Base-by-base conservation (phyloP, 2,329 filamentous ascomycete genomes). In the Seiridium cupressi region DNA sequence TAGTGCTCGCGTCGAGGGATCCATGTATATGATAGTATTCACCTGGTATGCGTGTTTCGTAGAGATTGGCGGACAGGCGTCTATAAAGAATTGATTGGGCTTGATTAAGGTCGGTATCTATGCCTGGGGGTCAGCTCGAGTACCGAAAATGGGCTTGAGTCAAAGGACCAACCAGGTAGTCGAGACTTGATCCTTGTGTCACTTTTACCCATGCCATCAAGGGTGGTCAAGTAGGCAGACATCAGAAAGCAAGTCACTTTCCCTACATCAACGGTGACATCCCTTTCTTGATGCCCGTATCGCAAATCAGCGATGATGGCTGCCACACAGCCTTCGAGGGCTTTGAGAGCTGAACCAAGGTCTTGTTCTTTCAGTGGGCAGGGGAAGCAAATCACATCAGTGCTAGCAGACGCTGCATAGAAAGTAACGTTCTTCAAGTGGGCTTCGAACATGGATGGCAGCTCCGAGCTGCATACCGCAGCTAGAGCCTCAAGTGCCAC, bases 21-120 rank as follows among this genome's bases (percentile, higher is more conserved):
- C 89, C 89, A 69, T 92, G 89, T 34, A 92, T 89, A 68, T 92
- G 89, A 69, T 90, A 92, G 68, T 85, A 92, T 68, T 88, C 81
- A n/a, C 83, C 84, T 1, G 79, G 74, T n/a, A 79, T 81, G 69
- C 85, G 87, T 7, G 89, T 91, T 66, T 83, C 80, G 73, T 91
- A 92, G 1, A 92, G 74, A 62, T 91, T 91, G 11, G 89, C 89
- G 9, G 89, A 90, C 73, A 92, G 80, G 62, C 89, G 85, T 8
- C 89, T 84, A 69, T 92, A 92, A 5, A 85, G 77, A 62, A 87
- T 85, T 2, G 89, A 90, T 70, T 92, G 90, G 1, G 90, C 90
- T 62, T 83, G 77, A 4, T 90, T 76, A 31, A 92, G 74, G 72
- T 92, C 90, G 67, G 89, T 92, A 66, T 91, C 89, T 91, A 60